Conservation (phyloP, 805 yeast species). For the Yarrowia hollandica region DNA sequence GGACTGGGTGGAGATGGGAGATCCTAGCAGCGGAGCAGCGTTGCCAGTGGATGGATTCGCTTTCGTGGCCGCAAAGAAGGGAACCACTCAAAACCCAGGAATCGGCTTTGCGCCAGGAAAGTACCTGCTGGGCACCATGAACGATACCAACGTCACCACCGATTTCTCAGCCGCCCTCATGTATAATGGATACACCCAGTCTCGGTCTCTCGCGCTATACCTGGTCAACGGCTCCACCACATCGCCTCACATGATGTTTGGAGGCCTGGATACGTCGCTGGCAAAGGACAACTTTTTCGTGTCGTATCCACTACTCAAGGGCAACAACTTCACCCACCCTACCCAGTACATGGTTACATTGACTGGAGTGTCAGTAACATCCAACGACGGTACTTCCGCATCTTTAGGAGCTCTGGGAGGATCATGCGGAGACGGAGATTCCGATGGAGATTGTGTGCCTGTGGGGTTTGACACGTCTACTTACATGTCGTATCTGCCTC, state of each 20-base stretch:
- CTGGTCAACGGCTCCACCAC: slow-evolving; percentile 15
- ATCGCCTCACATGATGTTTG: slow-evolving; percentile 26
- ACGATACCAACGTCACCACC: not conserved
- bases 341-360: slow-evolving; percentile 21
- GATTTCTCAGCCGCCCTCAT: slow-evolving; percentile 2
- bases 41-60: slow-evolving; percentile 5
- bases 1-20: slow-evolving; percentile 1
- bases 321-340: slow-evolving; percentile 23
- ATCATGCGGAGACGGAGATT: slow-evolving; percentile 1
- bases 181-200: slow-evolving; percentile 14
- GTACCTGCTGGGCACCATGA: not conserved
- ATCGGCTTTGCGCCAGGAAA: slow-evolving; percentile 21
- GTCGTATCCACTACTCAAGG: slow-evolving; percentile 6
- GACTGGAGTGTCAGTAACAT: slow-evolving; percentile 17
- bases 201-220: slow-evolving; percentile 20
- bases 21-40: not conserved
- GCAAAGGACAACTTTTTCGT: slow-evolving; percentile 26
- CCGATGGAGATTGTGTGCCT: slow-evolving; percentile 29
- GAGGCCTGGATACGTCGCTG: slow-evolving; percentile 18
- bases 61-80: not conserved
- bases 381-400: slow-evolving; percentile 5
- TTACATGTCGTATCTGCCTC: slow-evolving; percentile 35
- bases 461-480: slow-evolving; percentile 34
- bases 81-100: not conserved
- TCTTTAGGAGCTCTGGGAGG: not conserved